Conservation (phyloP, 768 basidiomycete genomes). For the Termitomyces sp. region DNA sequence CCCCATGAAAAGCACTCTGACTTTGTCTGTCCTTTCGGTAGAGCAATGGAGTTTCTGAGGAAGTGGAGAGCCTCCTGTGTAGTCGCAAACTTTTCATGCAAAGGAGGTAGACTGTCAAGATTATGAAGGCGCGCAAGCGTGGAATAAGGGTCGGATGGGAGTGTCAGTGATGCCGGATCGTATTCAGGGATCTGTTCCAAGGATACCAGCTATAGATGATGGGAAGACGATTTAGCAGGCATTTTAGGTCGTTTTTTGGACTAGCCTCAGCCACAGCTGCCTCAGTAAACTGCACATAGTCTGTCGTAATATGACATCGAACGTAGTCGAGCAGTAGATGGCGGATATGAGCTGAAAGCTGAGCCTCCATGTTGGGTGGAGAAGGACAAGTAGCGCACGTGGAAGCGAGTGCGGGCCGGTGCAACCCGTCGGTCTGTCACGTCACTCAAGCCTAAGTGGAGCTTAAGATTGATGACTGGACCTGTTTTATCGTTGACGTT, state of each 20-base stretch:
- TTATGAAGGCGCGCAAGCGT: slow-evolving; percentile 28
- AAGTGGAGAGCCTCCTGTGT: slow-evolving; percentile 26
- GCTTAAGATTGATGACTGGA: neutral
- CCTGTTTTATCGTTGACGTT: too few relatives aligned
- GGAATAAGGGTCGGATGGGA: slow-evolving; percentile 53
- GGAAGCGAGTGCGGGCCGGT: neutral
- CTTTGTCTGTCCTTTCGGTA: slow-evolving; percentile 19
- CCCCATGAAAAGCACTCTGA: slow-evolving; percentile 34
- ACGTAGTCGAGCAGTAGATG: slow-evolving; percentile 50
- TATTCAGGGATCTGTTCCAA: slow-evolving; percentile 37
- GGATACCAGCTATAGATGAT: slow-evolving; percentile 28
- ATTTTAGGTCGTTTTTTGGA: neutral
- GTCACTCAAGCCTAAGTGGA: neutral
- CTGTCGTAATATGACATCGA: slow-evolving; percentile 43
- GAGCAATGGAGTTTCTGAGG: slow-evolving; percentile 23
- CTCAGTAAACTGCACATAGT: slow-evolving; percentile 51
- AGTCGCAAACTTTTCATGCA: slow-evolving; percentile 41
- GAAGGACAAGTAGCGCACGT: neutral
- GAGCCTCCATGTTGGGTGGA: slow-evolving; percentile 14
- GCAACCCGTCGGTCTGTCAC: neutral
- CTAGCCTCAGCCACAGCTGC: slow-evolving; percentile 40
- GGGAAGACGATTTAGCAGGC: neutral
- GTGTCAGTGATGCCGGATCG: slow-evolving; percentile 44
- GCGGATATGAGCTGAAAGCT: slow-evolving; percentile 41
- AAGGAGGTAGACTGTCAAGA: slow-evolving; percentile 26